phyloP scores from a whole-genome alignment of 768 basidiomycete species.

The Boletales sp. region DNA sequence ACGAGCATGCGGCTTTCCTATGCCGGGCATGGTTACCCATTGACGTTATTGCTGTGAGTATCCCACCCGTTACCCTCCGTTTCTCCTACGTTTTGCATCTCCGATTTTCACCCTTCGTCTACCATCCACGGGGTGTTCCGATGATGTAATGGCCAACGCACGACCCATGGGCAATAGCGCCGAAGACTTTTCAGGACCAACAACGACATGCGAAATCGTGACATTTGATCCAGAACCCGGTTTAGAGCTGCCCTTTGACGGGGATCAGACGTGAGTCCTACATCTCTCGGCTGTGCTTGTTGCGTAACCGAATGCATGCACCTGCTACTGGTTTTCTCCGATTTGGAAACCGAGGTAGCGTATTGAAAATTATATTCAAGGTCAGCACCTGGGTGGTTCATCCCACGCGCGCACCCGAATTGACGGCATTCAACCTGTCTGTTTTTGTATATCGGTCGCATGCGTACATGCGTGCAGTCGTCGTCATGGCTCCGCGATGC shows the following conservation, averaged over 20 bases:
- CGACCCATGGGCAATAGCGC: constrained; percentile 41
- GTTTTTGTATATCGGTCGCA: not conserved
- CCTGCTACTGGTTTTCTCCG: not conserved
- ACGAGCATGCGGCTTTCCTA: constrained; percentile 89
- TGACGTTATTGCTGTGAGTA: constrained; percentile 75
- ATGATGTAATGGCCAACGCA: constrained; percentile 3
- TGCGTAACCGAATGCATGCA: constrained; percentile 8
- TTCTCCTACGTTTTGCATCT: not conserved
- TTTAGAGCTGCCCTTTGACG: constrained; percentile 76
- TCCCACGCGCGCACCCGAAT: not conserved
- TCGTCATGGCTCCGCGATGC: constrained; percentile 95
- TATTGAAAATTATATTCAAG: constrained; percentile 84
- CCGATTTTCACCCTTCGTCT: not conserved
- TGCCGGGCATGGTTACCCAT: constrained; percentile 69
- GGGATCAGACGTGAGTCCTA: constrained; percentile 49
- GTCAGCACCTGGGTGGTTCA: constrained; percentile 32
- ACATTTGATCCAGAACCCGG: constrained; percentile 83
- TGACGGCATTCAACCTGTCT: not conserved
- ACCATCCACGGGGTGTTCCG: not conserved
- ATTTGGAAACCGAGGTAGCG: constrained; percentile 36
- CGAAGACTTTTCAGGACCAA: constrained; percentile 77
- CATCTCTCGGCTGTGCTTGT: not conserved
- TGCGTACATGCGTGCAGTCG: constrained; percentile 32
- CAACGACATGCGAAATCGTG: constrained; percentile 81
- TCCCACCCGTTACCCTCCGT: not conserved